A percentile compares a stretch with the other conserved stretches of the same genome.
Evolutionary conservation across 331 rosid species (phyloP).

Genomic region (Malus hybrid): DNA sequence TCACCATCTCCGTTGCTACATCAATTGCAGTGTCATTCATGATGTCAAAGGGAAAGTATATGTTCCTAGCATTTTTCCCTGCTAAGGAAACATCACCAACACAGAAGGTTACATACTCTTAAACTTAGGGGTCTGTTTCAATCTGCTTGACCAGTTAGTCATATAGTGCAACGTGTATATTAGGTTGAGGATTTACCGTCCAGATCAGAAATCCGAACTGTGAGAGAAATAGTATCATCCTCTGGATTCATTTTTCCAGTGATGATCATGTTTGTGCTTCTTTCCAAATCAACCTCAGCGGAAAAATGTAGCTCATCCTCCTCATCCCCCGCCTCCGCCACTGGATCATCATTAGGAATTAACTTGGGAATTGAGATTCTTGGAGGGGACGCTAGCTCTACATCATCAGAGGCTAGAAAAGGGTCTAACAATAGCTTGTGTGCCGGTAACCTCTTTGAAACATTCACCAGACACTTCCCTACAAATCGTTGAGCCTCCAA

Average conservation of each 20-base stretch:
- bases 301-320: conserved; percentile 2
- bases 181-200: conserved; percentile 29
- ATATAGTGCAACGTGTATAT: neutral
- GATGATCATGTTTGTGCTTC: conserved; percentile 54
- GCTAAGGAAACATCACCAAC: neutral
- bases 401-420: conserved; percentile 47
- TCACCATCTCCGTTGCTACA: conserved; percentile 84
- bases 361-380: conserved; percentile 4
- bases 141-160: neutral
- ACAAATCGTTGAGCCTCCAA: conserved; percentile 63
- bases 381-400: conserved; percentile 7
- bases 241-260: conserved; percentile 62
- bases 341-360: neutral
- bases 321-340: conserved; percentile 10
- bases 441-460: conserved; percentile 59
- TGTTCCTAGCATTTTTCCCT: conserved; percentile 48
- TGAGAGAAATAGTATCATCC: conserved; percentile 57
- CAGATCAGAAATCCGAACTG: conserved; percentile 49
- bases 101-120: neutral
- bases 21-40: conserved; percentile 61
- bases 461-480: conserved; percentile 59
- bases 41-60: conserved; percentile 70
- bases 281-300: conserved; percentile 17
- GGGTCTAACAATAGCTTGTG: conserved; percentile 66
- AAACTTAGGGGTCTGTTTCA: neutral